These are phyloP conservation scores for Capsella rubella DNA, from an alignment of 441 rosid genomes.

Conservation along the genomic window DNA sequence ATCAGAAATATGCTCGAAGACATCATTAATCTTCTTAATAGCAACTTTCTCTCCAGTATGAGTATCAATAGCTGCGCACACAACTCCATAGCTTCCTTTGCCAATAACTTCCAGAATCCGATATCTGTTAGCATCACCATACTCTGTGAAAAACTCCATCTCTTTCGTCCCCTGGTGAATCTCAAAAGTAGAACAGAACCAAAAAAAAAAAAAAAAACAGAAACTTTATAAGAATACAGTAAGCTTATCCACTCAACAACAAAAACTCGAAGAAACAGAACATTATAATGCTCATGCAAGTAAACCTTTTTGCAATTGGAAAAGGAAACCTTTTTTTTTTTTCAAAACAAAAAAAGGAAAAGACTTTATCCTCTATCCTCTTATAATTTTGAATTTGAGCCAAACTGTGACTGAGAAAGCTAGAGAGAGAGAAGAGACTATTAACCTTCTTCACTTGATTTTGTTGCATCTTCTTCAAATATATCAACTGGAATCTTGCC, in stretches of 20 bases:
- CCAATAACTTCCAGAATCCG: slow-evolving; percentile 88
- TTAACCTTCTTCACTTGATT: slow-evolving; percentile 73
- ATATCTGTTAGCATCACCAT: slow-evolving; percentile 95
- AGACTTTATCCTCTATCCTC: background rate
- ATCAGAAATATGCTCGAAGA: slow-evolving; percentile 88
- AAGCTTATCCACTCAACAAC: background rate
- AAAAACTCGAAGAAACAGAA: slow-evolving; percentile 8
- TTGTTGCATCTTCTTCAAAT: slow-evolving; percentile 60
- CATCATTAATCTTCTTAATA: slow-evolving; percentile 84
- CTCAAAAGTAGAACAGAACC: background rate
- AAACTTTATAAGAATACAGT: background rate
- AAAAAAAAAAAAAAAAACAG: background rate
- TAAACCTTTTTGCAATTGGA: slow-evolving; percentile 1
- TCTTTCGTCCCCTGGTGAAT: slow-evolving; percentile 66
- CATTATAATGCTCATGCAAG: background rate
- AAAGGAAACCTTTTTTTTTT: slow-evolving; percentile 3
- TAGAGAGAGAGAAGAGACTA: background rate
- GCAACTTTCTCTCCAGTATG: slow-evolving; percentile 94
- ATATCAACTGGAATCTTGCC: slow-evolving; percentile 11
- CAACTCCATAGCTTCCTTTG: slow-evolving; percentile 99
- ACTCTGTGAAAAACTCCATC: slow-evolving; percentile 90
- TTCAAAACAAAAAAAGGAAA: background rate
- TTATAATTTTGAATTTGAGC: background rate
- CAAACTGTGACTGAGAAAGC: background rate
- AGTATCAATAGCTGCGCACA: slow-evolving; percentile 93